These are phyloP conservation scores for Zygosaccharomyces bailii DNA, from an alignment of 805 yeast species.

Conservation along the genomic window DNA sequence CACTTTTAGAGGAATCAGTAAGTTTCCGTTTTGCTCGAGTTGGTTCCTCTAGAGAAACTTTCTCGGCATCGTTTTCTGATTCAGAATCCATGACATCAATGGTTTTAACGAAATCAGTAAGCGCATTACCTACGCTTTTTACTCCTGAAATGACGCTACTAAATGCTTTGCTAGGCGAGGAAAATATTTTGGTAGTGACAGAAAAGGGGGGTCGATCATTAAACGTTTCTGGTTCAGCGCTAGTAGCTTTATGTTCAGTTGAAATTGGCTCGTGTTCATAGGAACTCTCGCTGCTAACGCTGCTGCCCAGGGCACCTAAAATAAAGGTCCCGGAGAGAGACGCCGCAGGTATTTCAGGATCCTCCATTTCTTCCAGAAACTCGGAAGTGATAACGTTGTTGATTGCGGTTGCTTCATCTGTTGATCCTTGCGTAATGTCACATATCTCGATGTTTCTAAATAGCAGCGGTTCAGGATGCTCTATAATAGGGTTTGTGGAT, in stretches of 20 bases:
- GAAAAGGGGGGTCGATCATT: neutral
- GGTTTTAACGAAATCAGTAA: slow-evolving; percentile 17
- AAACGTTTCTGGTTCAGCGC: neutral
- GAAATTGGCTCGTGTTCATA: neutral
- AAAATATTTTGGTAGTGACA: slow-evolving; percentile 7
- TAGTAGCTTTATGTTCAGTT: neutral
- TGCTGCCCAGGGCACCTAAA: neutral
- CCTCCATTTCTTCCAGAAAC: neutral
- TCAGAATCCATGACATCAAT: slow-evolving; percentile 16
- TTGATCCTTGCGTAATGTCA: neutral
- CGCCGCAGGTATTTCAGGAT: neutral
- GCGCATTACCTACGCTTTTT: slow-evolving; percentile 16
- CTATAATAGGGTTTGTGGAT: slow-evolving; percentile 7
- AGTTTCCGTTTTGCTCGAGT: neutral
- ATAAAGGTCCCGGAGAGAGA: neutral
- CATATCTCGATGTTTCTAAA: neutral
- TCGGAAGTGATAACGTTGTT: neutral
- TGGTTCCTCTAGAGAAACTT: neutral
- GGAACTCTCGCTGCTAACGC: neutral
- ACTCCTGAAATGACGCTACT: slow-evolving; percentile 15
- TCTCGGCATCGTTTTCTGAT: slow-evolving; percentile 6
- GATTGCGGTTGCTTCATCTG: neutral
- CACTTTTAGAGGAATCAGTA: too few species aligned
- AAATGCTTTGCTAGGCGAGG: slow-evolving; percentile 19
- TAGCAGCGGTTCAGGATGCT: slow-evolving; percentile 1